Conservation (phyloP, 345 rosid genomes). For the Eucalyptus regnans region DNA sequence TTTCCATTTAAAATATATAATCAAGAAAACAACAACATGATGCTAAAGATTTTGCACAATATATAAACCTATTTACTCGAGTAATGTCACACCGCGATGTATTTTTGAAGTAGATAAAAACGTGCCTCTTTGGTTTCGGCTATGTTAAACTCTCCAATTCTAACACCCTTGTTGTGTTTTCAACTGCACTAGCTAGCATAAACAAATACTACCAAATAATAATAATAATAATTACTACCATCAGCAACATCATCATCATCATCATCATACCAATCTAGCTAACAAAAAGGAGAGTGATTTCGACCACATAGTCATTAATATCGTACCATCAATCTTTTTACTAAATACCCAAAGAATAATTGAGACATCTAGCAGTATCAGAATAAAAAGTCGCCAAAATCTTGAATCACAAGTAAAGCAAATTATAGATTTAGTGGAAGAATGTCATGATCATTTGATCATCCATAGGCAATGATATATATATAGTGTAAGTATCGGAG, state of each 20-base stretch:
- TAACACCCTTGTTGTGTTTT: neutral
- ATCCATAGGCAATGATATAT: neutral
- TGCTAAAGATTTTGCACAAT: neutral
- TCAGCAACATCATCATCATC: too few relatives aligned
- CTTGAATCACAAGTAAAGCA: neutral
- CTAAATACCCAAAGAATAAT: neutral
- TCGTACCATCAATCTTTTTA: neutral
- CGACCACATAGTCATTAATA: neutral
- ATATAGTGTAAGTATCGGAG: neutral
- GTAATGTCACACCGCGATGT: neutral
- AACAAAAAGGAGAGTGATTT: too few relatives aligned
- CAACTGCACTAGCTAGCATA: too few relatives aligned
- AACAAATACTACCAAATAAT: too few relatives aligned
- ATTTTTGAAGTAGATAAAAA: neutral
- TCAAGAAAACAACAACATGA: neutral
- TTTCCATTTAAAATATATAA: too few relatives aligned
- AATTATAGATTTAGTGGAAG: neutral
- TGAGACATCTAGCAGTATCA: neutral
- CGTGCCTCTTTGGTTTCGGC: neutral
- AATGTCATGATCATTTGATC: neutral
- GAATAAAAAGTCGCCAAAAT: too few relatives aligned
- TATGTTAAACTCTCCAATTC: neutral
- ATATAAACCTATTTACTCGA: neutral
- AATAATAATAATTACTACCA: too few relatives aligned
- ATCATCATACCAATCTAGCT: too few relatives aligned